phyloP scores from a whole-genome alignment of 495 filamentous ascomycete species.

The Podospora australis region DNA sequence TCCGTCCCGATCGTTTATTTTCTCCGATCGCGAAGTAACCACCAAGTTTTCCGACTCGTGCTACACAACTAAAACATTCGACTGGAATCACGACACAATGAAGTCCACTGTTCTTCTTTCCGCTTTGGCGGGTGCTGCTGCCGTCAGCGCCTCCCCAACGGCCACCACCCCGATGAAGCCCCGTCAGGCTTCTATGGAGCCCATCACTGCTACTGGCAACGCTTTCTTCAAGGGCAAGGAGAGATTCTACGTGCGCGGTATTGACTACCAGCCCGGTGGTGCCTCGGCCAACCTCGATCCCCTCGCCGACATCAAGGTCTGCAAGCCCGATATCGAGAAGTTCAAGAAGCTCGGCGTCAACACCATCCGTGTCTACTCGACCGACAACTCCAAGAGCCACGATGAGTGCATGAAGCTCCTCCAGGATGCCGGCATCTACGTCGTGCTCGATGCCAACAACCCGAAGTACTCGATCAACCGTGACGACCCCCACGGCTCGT shows the following conservation, averaged over 20 bases:
- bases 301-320: constrained; percentile 63
- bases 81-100: constrained; percentile 40
- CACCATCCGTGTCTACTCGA: constrained; percentile 87
- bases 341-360: constrained; percentile 87
- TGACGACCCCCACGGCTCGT: constrained; percentile 59
- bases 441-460: constrained; percentile 70
- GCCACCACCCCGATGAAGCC: constrained; percentile 49
- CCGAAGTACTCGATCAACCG: constrained; percentile 30
- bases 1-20: too few species aligned
- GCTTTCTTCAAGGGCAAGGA: constrained; percentile 81
- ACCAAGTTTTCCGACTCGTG: neutral
- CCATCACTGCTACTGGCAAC: constrained; percentile 39
- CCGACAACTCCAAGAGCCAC: constrained; percentile 83
- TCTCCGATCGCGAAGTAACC: too few species aligned
- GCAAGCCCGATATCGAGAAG: constrained; percentile 76
- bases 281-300: constrained; percentile 65
- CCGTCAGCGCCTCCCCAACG: constrained; percentile 50
- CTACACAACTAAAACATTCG: neutral
- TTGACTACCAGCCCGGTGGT: constrained; percentile 95
- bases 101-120: constrained; percentile 43
- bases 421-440: constrained; percentile 83
- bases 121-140: constrained; percentile 49
- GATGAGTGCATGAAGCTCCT: constrained; percentile 79
- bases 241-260: constrained; percentile 90
- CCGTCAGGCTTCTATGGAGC: constrained; percentile 35